phyloP scores from a whole-genome alignment of 2,329 filamentous ascomycete species.

The Penicillium griseofulvum region DNA sequence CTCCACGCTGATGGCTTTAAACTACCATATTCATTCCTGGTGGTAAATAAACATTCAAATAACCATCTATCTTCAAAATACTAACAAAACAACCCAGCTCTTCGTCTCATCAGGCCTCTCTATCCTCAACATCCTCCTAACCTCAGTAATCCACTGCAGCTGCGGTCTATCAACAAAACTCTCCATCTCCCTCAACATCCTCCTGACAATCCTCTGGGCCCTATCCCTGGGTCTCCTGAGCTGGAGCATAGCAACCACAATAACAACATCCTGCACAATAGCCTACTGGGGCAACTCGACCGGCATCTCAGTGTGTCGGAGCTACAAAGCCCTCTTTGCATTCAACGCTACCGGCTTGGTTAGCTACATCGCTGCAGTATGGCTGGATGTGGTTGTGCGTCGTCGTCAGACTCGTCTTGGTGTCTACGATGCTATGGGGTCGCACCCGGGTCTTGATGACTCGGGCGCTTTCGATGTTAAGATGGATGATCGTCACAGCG shows the following conservation, averaged over 20 bases:
- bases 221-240: constrained; percentile 52
- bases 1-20: constrained; percentile 52
- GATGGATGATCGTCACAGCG: constrained; percentile 27
- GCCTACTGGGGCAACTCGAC: constrained; percentile 54
- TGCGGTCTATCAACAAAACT: constrained; percentile 53
- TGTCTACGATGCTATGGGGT: constrained; percentile 49
- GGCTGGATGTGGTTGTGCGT: constrained; percentile 52
- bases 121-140: constrained; percentile 48
- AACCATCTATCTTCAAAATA: neutral
- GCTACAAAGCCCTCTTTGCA: constrained; percentile 60
- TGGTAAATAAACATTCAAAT: constrained; percentile 43
- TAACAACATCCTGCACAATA: constrained; percentile 51
- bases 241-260: constrained; percentile 55
- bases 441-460: constrained; percentile 26
- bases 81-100: constrained; percentile 41
- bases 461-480: constrained; percentile 35
- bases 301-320: constrained; percentile 56
- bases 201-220: constrained; percentile 52
- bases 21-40: constrained; percentile 59
- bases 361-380: constrained; percentile 47
- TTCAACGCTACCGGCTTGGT: constrained; percentile 52
- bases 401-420: constrained; percentile 47
- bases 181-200: constrained; percentile 50
- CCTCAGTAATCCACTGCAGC: constrained; percentile 52
- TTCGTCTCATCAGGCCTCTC: constrained; percentile 53